A percentile compares a stretch with the other conserved stretches of the same genome.
These are phyloP conservation scores for Phylloboletellus chloephorus DNA, from an alignment of 1,284 basidiomycete genomes.

Conservation along the genomic window DNA sequence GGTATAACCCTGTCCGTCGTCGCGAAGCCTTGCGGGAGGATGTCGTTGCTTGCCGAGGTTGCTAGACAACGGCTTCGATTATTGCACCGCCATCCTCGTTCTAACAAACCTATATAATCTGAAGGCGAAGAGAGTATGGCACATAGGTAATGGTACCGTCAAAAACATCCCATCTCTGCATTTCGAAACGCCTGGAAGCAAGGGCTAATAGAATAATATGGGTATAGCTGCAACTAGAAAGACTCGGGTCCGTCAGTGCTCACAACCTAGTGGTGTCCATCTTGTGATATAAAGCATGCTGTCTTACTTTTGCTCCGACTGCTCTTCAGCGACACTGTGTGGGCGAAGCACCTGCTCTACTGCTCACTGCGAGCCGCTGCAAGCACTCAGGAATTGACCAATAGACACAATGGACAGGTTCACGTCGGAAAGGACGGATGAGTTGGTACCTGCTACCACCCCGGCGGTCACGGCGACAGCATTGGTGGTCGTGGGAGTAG, in stretches of 20 bases:
- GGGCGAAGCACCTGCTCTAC: conserved; percentile 11
- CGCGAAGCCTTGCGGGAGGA: not conserved
- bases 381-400: conserved; percentile 18
- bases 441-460: conserved; percentile 2
- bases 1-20: conserved; percentile 1
- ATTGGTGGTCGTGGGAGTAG: conserved; percentile 19
- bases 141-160: conserved; percentile 12
- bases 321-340: conserved; percentile 2
- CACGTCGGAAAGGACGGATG: conserved; percentile 16
- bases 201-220: conserved; percentile 18
- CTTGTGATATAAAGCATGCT: conserved; percentile 17
- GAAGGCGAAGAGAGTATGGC: conserved; percentile 10
- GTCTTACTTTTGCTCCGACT: conserved; percentile 17
- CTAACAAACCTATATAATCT: not conserved
- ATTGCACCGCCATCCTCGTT: conserved; percentile 16
- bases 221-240: conserved; percentile 28
- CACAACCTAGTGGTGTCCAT: conserved; percentile 13
- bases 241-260: conserved; percentile 19
- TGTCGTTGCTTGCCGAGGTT: too few species aligned
- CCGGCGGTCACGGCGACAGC: conserved; percentile 10
- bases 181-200: conserved; percentile 5
- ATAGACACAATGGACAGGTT: conserved; percentile 21
- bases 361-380: conserved; percentile 5
- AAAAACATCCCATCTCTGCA: conserved; percentile 9
- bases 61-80: conserved; percentile 11